Percentiles rank a stretch among this genome's conserved stretches.
These are phyloP conservation scores for Ophiostoma perfectum DNA, from an alignment of 2,329 filamentous ascomycete genomes.

Conservation along the genomic window DNA sequence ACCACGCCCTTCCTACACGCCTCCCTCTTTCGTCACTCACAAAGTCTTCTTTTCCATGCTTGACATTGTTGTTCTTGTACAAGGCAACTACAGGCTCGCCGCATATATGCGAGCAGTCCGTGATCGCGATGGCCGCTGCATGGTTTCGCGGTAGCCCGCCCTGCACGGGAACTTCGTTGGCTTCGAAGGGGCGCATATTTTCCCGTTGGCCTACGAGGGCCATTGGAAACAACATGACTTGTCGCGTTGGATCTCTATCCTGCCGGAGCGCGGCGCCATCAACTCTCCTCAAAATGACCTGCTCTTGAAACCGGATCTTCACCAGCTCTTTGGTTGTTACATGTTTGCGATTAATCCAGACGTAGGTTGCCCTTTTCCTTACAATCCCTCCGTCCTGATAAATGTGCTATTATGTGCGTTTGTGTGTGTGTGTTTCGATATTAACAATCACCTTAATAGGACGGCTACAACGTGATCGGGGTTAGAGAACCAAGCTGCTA, in stretches of 20 bases:
- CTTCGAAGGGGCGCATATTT: not conserved
- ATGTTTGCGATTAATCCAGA: not conserved
- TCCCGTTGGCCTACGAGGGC: not conserved
- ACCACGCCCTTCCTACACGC: no score
- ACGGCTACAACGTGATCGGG: not conserved
- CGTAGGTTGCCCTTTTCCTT: no score
- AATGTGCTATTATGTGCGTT: no score
- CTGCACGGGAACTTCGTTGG: not conserved
- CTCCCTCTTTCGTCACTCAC: no score
- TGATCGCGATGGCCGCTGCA: not conserved
- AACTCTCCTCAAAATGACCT: not conserved
- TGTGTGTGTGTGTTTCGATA: no score
- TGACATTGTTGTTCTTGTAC: not conserved
- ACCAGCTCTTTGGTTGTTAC: not conserved
- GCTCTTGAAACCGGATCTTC: not conserved
- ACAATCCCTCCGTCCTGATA: no score
- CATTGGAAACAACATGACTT: not conserved
- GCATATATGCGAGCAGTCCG: not conserved
- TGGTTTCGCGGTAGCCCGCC: not conserved
- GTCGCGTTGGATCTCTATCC: not conserved
- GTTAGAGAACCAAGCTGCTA: not conserved
- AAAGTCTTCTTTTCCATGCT: not conserved
- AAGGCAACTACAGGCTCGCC: not conserved
- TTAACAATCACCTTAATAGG: no score
- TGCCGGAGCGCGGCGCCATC: not conserved